Percentiles rank a stretch among this genome's conserved stretches.
phyloP scores from a whole-genome alignment of 1,284 basidiomycete genomes.

The Moniliella sp. region DNA sequence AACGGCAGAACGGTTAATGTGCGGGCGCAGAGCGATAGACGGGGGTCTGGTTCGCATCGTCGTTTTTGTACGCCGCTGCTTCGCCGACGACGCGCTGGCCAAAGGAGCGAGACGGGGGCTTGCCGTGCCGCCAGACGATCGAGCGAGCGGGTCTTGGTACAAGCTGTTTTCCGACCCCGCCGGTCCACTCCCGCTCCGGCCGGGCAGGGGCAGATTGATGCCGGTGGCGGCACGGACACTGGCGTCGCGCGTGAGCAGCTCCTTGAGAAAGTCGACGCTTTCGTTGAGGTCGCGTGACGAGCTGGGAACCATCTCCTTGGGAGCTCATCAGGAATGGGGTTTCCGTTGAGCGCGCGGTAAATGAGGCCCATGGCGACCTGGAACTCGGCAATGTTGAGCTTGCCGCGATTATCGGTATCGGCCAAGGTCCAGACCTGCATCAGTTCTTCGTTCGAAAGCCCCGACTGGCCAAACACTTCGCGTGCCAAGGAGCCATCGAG shows the following conservation, averaged over 20 bases:
- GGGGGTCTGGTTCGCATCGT: conserved; percentile 39
- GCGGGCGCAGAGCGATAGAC: conserved; percentile 60
- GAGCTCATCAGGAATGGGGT: conserved; percentile 68
- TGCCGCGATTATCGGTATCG: conserved; percentile 28
- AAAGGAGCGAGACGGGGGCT: no score
- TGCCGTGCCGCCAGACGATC: no score
- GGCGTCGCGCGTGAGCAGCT: conserved; percentile 64
- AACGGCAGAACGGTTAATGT: conserved; percentile 65
- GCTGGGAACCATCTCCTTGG: conserved; percentile 68
- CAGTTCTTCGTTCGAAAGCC: conserved; percentile 65
- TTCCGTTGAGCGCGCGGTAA: conserved; percentile 63
- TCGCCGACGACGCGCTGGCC: conserved; percentile 40
- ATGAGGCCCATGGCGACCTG: conserved; percentile 97
- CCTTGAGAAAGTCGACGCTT: conserved; percentile 72
- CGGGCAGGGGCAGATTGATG: conserved; percentile 29
- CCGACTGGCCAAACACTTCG: conserved; percentile 86
- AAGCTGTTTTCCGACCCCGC: no score
- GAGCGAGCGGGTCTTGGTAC: no score
- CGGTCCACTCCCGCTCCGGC: conserved; percentile 26
- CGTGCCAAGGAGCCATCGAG: conserved; percentile 65
- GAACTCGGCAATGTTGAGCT: conserved; percentile 69
- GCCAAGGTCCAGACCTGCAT: conserved; percentile 61
- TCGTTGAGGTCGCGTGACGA: conserved; percentile 73
- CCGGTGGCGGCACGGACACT: conserved; percentile 36
- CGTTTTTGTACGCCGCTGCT: conserved; percentile 79